A percentile compares a stretch with the other conserved stretches of the same genome.
Evolutionary conservation across 176 grass and related monocot genomes (phyloP).

Genomic region (Triticum aestivum): DNA sequence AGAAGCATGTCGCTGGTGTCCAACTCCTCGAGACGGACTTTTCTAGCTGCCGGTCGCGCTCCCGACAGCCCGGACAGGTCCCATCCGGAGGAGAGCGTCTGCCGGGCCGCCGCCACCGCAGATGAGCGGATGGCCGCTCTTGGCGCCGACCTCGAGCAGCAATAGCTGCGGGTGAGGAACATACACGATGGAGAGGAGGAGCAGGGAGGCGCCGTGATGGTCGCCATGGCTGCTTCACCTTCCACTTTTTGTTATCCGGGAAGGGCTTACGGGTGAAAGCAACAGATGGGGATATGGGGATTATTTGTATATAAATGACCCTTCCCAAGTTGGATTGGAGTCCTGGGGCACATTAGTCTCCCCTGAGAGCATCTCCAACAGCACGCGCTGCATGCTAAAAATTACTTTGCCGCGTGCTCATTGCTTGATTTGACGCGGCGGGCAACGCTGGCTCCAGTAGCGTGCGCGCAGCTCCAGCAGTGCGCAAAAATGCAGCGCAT

Average conservation of each 20-base stretch:
- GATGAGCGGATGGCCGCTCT: constrained; percentile 30
- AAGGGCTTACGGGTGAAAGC: not conserved
- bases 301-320: too few relatives aligned
- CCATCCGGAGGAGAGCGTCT: constrained; percentile 57
- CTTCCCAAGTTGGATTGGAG: too few relatives aligned
- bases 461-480: too few relatives aligned
- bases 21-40: constrained; percentile 55
- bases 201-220: not conserved
- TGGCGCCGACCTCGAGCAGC: constrained; percentile 10
- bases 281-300: not conserved
- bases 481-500: too few relatives aligned
- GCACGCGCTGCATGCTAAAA: too few relatives aligned
- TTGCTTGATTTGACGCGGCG: too few relatives aligned
- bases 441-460: too few relatives aligned
- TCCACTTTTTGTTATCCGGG: constrained; percentile 30
- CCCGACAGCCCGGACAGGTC: constrained; percentile 25
- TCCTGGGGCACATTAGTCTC: too few relatives aligned
- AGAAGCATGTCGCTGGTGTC: constrained; percentile 85
- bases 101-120: not conserved
- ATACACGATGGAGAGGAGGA: not conserved
- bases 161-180: constrained; percentile 4
- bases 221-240: constrained; percentile 32
- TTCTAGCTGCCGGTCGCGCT: constrained; percentile 38
- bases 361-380: too few relatives aligned
- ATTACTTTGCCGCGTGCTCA: too few relatives aligned